These are phyloP conservation scores for Pholiota adiposa DNA, from an alignment of 1,284 basidiomycete species.

Conservation along the genomic window DNA sequence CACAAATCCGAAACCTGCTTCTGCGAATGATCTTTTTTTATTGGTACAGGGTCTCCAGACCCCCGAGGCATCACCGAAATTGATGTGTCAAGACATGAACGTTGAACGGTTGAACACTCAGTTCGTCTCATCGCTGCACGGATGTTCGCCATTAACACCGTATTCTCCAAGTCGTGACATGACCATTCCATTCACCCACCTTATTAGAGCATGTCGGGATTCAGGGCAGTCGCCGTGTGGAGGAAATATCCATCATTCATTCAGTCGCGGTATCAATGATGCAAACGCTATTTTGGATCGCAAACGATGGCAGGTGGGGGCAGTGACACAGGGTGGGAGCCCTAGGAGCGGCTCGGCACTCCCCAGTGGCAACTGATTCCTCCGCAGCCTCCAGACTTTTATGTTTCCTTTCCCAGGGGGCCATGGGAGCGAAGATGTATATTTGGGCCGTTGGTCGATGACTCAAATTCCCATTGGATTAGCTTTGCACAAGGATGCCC, in stretches of 20 bases:
- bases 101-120: not conserved
- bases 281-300: constrained; percentile 22
- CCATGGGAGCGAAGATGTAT: constrained; percentile 21
- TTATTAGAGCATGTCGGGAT: constrained; percentile 7
- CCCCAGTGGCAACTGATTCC: constrained; percentile 19
- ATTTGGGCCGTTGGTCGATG: constrained; percentile 19
- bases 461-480: constrained; percentile 24
- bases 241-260: constrained; percentile 23
- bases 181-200: constrained; percentile 6
- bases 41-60: not conserved
- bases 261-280: constrained; percentile 25
- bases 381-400: constrained; percentile 21
- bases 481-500: constrained; percentile 24
- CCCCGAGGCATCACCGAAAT: constrained; percentile 21
- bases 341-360: constrained; percentile 3
- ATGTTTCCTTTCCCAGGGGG: constrained; percentile 23
- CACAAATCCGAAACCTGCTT: not conserved
- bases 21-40: not conserved
- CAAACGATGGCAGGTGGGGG: not conserved
- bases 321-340: constrained; percentile 25
- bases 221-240: constrained; percentile 14
- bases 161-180: not conserved
- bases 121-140: not conserved
- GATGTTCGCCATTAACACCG: constrained; percentile 11
- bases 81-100: constrained; percentile 4